A percentile compares a stretch with the other conserved stretches of the same genome.
Evolutionary conservation across 2,329 filamentous ascomycete species (phyloP).

Genomic region (Fusarium abutilonis): DNA sequence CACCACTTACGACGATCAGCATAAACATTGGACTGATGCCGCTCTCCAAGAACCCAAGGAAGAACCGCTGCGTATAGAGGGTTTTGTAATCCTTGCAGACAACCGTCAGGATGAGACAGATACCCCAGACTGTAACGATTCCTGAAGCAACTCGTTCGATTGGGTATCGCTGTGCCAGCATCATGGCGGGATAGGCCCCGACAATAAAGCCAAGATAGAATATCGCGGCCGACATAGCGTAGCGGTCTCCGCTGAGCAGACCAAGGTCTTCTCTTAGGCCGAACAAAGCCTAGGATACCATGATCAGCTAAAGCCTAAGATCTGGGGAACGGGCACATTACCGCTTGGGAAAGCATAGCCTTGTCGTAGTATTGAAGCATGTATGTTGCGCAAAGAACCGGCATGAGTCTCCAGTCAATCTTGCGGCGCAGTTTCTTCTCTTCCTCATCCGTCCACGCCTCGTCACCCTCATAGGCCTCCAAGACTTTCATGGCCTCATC

Average conservation of each 20-base stretch:
- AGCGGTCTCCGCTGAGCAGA: conserved; percentile 54
- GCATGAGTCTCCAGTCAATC: conserved; percentile 51
- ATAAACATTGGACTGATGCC: conserved; percentile 67
- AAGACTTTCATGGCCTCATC: conserved; percentile 53
- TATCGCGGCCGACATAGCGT: conserved; percentile 56
- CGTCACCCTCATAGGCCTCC: conserved; percentile 53
- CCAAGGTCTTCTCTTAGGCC: conserved; percentile 38
- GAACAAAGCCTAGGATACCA: conserved; percentile 27
- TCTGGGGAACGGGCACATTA: conserved; percentile 34
- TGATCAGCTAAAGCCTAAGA: neutral
- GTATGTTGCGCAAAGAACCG: conserved; percentile 58
- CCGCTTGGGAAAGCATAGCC: conserved; percentile 64
- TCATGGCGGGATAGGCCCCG: conserved; percentile 56
- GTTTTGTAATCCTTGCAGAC: conserved; percentile 51
- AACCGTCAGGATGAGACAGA: conserved; percentile 52
- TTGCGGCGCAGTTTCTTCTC: conserved; percentile 53
- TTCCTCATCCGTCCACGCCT: conserved; percentile 54
- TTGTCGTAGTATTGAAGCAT: conserved; percentile 61
- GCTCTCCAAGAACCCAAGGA: conserved; percentile 65
- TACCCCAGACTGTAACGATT: conserved; percentile 48
- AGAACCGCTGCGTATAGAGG: conserved; percentile 60
- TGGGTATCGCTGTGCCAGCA: conserved; percentile 56
- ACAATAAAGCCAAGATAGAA: conserved; percentile 62
- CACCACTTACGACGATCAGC: conserved; percentile 55
- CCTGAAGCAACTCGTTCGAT: conserved; percentile 57